Evolutionary conservation across 805 yeast genomes (phyloP), one percentile per base, ranked within the genome.

Genomic region (Clavispora asparagi): DNA sequence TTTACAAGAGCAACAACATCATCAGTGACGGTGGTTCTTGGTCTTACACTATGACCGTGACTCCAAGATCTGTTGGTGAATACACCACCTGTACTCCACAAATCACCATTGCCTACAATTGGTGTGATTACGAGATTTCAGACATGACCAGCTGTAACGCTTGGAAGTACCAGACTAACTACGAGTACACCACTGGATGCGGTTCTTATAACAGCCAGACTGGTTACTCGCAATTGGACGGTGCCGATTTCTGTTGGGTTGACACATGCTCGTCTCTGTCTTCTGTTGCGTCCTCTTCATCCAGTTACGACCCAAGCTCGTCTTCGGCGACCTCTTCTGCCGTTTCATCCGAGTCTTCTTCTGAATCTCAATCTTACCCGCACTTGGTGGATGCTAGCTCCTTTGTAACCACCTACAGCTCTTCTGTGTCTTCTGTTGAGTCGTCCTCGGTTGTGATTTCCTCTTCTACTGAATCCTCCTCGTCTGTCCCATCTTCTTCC

Each of bases 181-280:
- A 14, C n/a, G 23, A 23, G 13, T 40, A 31, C 42, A 31, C 12
- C 23, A 23, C 42, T n/a, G 42, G 42, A 6, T 40, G 42, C 10
- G 19, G 17, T 23, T 6, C 10, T 13, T 31, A 40, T 11, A 33
- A 40, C 23, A 16, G 14, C n/a, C 11, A 14, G 11, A 31, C 35
- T 31, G 35, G 35, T 6, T 14, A 14, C 33, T 39, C 41, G 8
- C 41, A 28, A 14, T 25, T 29, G n/a, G 41, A 39, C 28, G 42
- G 36, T n/a, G 30, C 42, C 8, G 36, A 40, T 23, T 40, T 11
- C 37, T 40, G 42, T 23, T 40, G 42, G 42, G 29, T 31, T 16
- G n/a, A n/a, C 10, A 6, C 11, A 2, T 16, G 14, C 25, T 16
- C 28, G 14, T 7, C 14, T n/a, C 14, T 39, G 32, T 14, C 33